Conservation (phyloP, 495 filamentous ascomycete species). For the Annulohypoxylon bovei region DNA sequence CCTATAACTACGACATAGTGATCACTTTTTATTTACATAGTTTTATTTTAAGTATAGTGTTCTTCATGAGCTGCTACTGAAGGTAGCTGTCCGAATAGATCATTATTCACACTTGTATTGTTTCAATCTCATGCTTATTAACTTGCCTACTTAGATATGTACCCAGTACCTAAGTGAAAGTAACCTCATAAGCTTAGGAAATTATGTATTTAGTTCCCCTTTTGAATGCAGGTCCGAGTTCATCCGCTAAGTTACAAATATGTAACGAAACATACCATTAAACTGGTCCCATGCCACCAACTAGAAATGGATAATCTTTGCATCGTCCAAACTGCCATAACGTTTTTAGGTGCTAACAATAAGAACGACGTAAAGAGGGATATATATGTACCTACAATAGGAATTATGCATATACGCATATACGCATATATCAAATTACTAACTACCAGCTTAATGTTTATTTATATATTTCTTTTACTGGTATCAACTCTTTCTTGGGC, state of each 20-base stretch:
- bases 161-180: no score
- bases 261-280: constrained; percentile 3
- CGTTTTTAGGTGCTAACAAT: not conserved
- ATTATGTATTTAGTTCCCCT: constrained; percentile 1
- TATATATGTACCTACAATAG: not conserved
- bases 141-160: not conserved
- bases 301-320: constrained; percentile 25
- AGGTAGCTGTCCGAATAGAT: no score
- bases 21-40: not conserved
- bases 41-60: no score
- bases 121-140: not conserved
- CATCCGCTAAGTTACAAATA: constrained; percentile 2
- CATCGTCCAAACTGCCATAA: constrained; percentile 18
- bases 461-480: no score
- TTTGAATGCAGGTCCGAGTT: constrained; percentile 9
- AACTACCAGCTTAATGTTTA: no score
- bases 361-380: not conserved
- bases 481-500: no score
- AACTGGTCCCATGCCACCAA: constrained; percentile 8
- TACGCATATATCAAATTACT: no score
- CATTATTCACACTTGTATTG: no score
- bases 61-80: no score
- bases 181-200: no score
- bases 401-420: not conserved
- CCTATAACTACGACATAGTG: no score